A percentile compares a stretch with the other conserved stretches of the same genome.
phyloP scores from a whole-genome alignment of 306 rosid genomes.

The Lathyrus aphaca region DNA sequence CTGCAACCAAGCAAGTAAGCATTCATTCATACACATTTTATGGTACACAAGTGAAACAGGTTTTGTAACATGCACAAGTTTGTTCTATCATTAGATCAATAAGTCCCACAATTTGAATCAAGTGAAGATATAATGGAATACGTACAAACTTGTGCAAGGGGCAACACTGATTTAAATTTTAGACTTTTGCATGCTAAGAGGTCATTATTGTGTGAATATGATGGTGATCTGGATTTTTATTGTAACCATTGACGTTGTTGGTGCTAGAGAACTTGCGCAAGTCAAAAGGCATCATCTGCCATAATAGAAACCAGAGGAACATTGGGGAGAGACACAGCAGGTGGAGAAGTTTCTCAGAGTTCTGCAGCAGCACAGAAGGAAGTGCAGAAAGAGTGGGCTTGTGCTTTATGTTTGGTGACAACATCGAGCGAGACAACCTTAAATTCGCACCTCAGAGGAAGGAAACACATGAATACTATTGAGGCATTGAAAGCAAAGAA shows the following conservation, averaged over 20 bases:
- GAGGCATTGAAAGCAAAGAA: constrained; percentile 43
- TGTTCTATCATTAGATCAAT: neutral
- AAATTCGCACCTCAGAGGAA: constrained; percentile 40
- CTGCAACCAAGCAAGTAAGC: constrained; percentile 37
- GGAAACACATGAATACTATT: constrained; percentile 36
- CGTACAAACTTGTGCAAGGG: no score
- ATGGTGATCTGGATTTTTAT: neutral
- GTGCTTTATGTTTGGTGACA: constrained; percentile 49
- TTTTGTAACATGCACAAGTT: no score
- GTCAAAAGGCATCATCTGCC: constrained; percentile 26
- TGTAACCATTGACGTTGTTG: neutral
- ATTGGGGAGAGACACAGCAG: neutral
- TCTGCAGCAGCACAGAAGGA: constrained; percentile 10
- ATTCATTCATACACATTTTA: constrained; percentile 26
- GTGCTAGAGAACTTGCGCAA: neutral
- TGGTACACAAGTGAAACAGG: no score
- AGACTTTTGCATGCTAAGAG: no score
- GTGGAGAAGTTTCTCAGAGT: constrained; percentile 32
- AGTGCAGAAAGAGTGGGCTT: constrained; percentile 56
- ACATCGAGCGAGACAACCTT: neutral
- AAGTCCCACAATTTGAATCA: neutral
- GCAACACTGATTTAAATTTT: no score
- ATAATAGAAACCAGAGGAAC: neutral
- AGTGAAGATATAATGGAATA: no score
- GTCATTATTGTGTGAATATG: no score